Percentiles rank a stretch among this genome's conserved stretches.
Conservation (phyloP, 306 rosid species). For the Prunus armeniaca region DNA sequence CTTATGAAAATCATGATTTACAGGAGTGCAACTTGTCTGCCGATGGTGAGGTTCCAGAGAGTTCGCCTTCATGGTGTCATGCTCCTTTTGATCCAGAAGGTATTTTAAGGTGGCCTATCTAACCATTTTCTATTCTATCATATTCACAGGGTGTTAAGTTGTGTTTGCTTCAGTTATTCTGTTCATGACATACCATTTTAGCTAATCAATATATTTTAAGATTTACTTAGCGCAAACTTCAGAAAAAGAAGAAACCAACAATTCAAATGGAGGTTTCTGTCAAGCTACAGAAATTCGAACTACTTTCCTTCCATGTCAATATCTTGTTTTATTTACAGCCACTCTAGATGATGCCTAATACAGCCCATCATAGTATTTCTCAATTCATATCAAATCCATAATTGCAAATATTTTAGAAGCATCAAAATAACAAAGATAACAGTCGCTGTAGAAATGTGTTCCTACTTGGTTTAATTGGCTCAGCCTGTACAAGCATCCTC, state of each 20-base stretch:
- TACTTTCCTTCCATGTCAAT: not conserved
- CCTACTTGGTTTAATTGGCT: not conserved
- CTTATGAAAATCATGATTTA: slow-evolving; percentile 35
- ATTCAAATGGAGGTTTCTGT: not conserved
- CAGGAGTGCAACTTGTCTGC: slow-evolving; percentile 72
- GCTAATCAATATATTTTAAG: not conserved
- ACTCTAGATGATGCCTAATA: not conserved
- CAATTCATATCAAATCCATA: not conserved
- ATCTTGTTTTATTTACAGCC: not conserved
- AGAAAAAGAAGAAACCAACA: not conserved
- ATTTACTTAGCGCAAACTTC: not conserved
- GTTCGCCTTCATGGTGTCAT: slow-evolving; percentile 82
- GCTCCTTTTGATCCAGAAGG: slow-evolving; percentile 98
- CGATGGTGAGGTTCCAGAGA: slow-evolving; percentile 57
- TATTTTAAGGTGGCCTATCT: slow-evolving; percentile 65
- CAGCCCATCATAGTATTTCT: not conserved
- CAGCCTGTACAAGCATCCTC: not conserved
- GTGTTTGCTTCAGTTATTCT: not conserved
- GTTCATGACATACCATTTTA: not conserved
- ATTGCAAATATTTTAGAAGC: not conserved
- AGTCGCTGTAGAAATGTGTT: not conserved
- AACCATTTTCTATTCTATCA: slow-evolving; percentile 9
- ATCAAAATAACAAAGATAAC: not conserved
- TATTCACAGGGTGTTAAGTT: not conserved
- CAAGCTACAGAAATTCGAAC: not conserved